phyloP scores from a whole-genome alignment of 306 rosid species.

The Cotoneaster glaucophyllus region DNA sequence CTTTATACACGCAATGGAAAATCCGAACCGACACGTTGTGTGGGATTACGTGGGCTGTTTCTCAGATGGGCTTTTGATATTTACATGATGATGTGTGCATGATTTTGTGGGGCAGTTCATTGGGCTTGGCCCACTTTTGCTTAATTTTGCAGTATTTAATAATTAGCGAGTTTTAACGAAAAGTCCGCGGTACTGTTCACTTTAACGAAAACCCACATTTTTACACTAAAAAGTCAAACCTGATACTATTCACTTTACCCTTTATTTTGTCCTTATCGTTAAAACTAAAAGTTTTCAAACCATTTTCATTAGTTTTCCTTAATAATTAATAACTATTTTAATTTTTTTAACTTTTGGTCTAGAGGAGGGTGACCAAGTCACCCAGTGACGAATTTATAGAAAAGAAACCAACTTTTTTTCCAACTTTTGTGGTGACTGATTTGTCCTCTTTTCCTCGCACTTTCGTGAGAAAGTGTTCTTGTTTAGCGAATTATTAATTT shows the following conservation, averaged over 20 bases:
- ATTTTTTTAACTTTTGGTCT: neutral
- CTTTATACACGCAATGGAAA: conserved; percentile 10
- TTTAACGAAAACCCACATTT: no score
- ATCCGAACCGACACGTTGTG: conserved; percentile 23
- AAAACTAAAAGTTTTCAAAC: no score
- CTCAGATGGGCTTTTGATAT: conserved; percentile 30
- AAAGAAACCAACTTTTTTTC: neutral
- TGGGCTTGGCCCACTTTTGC: conserved; percentile 51
- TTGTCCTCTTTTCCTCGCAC: neutral
- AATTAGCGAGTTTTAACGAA: no score
- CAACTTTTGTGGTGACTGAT: neutral
- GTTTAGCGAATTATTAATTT: neutral
- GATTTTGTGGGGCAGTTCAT: conserved; percentile 54
- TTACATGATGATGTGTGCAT: conserved; percentile 26
- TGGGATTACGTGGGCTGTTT: conserved; percentile 26
- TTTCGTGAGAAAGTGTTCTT: no score
- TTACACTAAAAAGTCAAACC: no score
- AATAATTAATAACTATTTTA: neutral
- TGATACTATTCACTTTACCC: no score
- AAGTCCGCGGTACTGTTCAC: no score
- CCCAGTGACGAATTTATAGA: neutral
- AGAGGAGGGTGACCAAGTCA: neutral
- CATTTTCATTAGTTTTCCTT: no score
- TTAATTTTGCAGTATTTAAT: neutral
- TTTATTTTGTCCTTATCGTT: no score